Evolutionary conservation across 2,329 filamentous ascomycete species (phyloP).

Genomic region (Epichloe scottii): DNA sequence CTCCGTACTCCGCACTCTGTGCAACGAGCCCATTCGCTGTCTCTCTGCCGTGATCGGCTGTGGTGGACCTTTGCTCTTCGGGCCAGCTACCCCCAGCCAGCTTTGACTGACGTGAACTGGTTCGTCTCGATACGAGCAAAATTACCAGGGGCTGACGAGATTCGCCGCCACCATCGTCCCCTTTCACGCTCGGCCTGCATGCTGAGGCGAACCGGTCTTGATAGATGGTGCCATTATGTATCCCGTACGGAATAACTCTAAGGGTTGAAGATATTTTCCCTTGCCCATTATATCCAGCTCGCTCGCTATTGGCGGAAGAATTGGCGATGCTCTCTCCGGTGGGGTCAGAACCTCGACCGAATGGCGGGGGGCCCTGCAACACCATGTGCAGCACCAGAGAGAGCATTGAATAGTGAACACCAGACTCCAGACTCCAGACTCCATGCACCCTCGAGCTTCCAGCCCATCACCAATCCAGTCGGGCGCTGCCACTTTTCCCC

Average conservation of each 20-base stretch:
- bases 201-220: background rate
- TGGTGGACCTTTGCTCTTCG: too few species aligned
- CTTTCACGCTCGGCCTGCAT: background rate
- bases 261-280: too few species aligned
- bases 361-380: background rate
- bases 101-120: too few species aligned
- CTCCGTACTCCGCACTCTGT: too few species aligned
- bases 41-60: too few species aligned
- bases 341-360: background rate
- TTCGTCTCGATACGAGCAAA: background rate
- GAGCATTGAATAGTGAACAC: too few species aligned
- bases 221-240: too few species aligned
- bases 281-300: background rate
- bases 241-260: too few species aligned
- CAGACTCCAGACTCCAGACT: too few species aligned
- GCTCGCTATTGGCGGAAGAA: conserved; percentile 4
- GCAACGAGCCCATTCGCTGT: too few species aligned
- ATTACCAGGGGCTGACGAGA: background rate
- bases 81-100: too few species aligned
- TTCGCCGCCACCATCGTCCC: background rate
- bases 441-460: background rate
- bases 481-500: background rate
- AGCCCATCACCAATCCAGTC: background rate
- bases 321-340: background rate
- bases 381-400: too few species aligned